Base-by-base conservation (phyloP, 345 rosid genomes). In the Ceriops zippeliana region DNA sequence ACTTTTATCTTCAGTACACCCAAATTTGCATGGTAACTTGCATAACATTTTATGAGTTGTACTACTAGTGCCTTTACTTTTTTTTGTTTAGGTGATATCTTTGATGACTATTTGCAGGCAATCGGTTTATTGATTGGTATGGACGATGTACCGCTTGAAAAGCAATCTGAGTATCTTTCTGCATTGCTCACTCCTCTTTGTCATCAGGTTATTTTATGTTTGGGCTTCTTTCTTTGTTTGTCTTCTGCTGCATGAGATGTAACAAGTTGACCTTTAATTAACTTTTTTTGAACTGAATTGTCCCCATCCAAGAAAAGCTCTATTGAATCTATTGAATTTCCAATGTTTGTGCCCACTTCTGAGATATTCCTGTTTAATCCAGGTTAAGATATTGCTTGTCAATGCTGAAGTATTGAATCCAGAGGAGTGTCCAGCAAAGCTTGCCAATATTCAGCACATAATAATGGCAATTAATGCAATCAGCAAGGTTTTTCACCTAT, bases 381-480 rank as follows among this genome's bases (percentile, higher is more conserved):
- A 95, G 99, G 92, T 95, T 71, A 86, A 85, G 80, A 75, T 67
- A 37, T 76, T 84, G 72, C 82, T 95, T 61, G 46, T 70, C 73
- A 84, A 87, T 76, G 82, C 93, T 54, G 79, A 83, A 75, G 63
- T 67, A 17, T 70, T 78, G 56, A 82, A 66, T 70, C 66, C 80
- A 2, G 93, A 87, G 61, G 93, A 88, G 34, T 84, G 81, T 74
- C 75, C 84, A 49, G 73, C 61, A 38, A 90, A 84, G 76, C 66
- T 91, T 70, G 85, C 82, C 7, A 82, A 78, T 66, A 69, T 91
- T 57, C 97, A 91, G 78, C 91, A 80, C 68, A 84, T 87, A 73
- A 88, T 91, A 60, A 75, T 91, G 83, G 96, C 97, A 63, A 88
- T 95, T 31, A 95, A 88, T 84, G 89, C 99, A 65, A 87, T 91